These are phyloP conservation scores for Bruguiera sexangula DNA, from an alignment of 345 rosid genomes.

Conservation along the genomic window DNA sequence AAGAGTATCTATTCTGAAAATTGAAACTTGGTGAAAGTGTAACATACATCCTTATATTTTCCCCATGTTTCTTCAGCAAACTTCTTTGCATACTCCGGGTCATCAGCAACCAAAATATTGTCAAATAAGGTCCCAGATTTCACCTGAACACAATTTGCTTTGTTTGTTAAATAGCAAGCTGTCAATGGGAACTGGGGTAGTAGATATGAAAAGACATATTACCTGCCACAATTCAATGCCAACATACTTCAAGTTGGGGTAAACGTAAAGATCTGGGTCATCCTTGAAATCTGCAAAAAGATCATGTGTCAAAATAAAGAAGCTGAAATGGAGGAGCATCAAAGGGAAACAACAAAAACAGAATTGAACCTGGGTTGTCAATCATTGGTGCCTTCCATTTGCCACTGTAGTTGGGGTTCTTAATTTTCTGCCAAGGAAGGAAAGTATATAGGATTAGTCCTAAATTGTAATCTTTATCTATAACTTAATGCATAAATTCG, in stretches of 20 bases:
- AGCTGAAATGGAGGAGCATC: not conserved
- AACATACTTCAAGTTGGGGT: slow-evolving; percentile 85
- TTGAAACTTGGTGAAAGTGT: not conserved
- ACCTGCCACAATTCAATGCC: slow-evolving; percentile 99
- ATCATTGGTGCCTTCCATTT: slow-evolving; percentile 97
- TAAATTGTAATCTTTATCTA: slow-evolving; percentile 1
- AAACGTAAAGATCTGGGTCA: slow-evolving; percentile 83
- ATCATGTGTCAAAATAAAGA: not conserved
- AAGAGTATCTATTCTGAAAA: not conserved
- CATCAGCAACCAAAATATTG: slow-evolving; percentile 77
- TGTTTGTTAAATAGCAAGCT: not conserved
- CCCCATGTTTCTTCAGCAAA: slow-evolving; percentile 96
- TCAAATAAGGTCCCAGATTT: slow-evolving; percentile 95
- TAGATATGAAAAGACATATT: slow-evolving; percentile 4
- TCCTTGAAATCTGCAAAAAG: slow-evolving; percentile 79
- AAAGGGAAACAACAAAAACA: not conserved
- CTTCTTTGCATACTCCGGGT: slow-evolving; percentile 77
- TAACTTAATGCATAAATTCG: slow-evolving; percentile 4
- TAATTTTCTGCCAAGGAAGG: slow-evolving; percentile 62
- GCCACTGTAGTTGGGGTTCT: slow-evolving; percentile 94
- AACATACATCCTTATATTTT: slow-evolving; percentile 80
- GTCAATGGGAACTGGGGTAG: not conserved
- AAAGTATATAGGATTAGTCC: not conserved
- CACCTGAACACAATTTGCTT: slow-evolving; percentile 42
- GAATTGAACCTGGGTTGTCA: slow-evolving; percentile 87